Evolutionary conservation across 257 asterid genomes (phyloP).

Genomic region (Linaria vulgaris): DNA sequence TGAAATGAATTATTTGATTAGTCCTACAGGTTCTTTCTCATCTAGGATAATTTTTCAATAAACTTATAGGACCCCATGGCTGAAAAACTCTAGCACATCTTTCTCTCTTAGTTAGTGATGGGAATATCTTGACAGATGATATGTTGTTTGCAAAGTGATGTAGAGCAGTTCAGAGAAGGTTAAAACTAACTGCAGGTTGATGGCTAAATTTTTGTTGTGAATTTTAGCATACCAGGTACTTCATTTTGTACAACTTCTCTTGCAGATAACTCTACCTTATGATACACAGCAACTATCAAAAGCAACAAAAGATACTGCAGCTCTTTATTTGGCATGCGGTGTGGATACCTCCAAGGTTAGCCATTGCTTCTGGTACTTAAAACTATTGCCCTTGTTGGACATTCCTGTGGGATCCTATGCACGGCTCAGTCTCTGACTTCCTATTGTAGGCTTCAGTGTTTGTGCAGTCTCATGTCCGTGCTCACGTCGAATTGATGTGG

Average conservation of each 20-base stretch:
- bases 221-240: conserved; percentile 14
- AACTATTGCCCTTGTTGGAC: conserved; percentile 7
- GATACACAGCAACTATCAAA: conserved; percentile 71
- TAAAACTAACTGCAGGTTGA: conserved; percentile 1
- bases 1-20: neutral
- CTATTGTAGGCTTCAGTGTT: conserved; percentile 83
- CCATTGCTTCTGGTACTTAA: conserved; percentile 20
- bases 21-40: neutral
- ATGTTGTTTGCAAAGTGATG: conserved; percentile 5
- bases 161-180: neutral
- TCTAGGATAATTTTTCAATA: neutral
- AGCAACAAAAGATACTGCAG: conserved; percentile 92
- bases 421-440: conserved; percentile 30
- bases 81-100: neutral
- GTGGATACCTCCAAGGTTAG: conserved; percentile 84
- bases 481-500: conserved; percentile 97
- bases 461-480: conserved; percentile 97
- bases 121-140: neutral
- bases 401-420: conserved; percentile 13
- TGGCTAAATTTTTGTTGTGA: conserved; percentile 15
- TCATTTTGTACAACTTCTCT: conserved; percentile 16
- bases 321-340: conserved; percentile 96
- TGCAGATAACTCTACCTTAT: conserved; percentile 86
- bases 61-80: neutral
- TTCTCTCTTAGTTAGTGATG: neutral